Conservation (phyloP, 2,329 filamentous ascomycete species). For the Aspergillus ochraceus region DNA sequence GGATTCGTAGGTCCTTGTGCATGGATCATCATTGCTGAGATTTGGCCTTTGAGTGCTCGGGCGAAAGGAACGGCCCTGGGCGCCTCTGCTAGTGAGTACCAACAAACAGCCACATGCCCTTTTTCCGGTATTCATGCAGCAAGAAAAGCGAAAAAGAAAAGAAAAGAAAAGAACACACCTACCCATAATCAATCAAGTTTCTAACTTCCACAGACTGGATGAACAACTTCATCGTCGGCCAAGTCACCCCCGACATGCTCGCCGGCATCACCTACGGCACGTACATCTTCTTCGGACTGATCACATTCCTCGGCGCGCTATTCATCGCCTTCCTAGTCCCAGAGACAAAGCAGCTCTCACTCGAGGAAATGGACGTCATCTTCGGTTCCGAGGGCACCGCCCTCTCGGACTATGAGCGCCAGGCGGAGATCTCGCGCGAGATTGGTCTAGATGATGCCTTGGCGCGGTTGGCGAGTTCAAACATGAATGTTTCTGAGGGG, state of each 20-base stretch:
- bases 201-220: slow-evolving; percentile 41
- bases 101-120: background rate
- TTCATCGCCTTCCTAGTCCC: slow-evolving; percentile 55
- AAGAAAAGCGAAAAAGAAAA: too few relatives aligned
- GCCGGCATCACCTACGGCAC: slow-evolving; percentile 66
- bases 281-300: slow-evolving; percentile 67
- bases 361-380: slow-evolving; percentile 62
- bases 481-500: background rate
- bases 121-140: too few relatives aligned
- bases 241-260: slow-evolving; percentile 70
- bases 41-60: slow-evolving; percentile 70
- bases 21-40: slow-evolving; percentile 74
- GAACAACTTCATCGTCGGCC: slow-evolving; percentile 63
- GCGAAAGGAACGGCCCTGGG: slow-evolving; percentile 71
- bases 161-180: too few relatives aligned
- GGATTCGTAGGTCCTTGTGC: slow-evolving; percentile 52
- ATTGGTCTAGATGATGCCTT: slow-evolving; percentile 56
- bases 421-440: slow-evolving; percentile 68
- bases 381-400: slow-evolving; percentile 68
- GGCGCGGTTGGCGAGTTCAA: slow-evolving; percentile 2
- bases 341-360: slow-evolving; percentile 47
- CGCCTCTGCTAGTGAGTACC: slow-evolving; percentile 53
- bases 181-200: too few relatives aligned
- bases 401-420: slow-evolving; percentile 65
- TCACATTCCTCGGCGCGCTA: slow-evolving; percentile 62